These are phyloP conservation scores for Candida sp. DNA, from an alignment of 1,139 yeast genomes.

Conservation along the genomic window DNA sequence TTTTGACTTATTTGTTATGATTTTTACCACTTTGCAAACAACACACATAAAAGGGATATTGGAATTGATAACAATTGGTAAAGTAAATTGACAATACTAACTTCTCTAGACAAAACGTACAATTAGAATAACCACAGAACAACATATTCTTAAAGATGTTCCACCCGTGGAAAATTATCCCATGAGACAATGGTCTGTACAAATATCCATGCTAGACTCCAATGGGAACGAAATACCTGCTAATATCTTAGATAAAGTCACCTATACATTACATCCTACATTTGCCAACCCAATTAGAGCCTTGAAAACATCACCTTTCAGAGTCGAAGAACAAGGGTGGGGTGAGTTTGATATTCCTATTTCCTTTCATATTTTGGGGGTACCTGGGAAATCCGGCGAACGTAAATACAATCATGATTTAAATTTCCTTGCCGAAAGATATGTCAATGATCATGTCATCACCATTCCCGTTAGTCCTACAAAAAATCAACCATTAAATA, in stretches of 20 bases:
- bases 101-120: slow-evolving; percentile 67
- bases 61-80: too few relatives aligned
- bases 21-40: neutral
- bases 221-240: slow-evolving; percentile 87
- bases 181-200: slow-evolving; percentile 92
- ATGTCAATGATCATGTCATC: slow-evolving; percentile 74
- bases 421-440: slow-evolving; percentile 76
- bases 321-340: slow-evolving; percentile 95
- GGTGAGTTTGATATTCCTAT: slow-evolving; percentile 95
- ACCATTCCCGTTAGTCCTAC: slow-evolving; percentile 60
- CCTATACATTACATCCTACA: slow-evolving; percentile 93
- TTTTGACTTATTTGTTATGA: neutral
- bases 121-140: slow-evolving; percentile 84
- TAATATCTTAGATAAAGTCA: slow-evolving; percentile 83
- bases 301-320: slow-evolving; percentile 83
- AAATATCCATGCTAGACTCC: slow-evolving; percentile 70
- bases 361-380: slow-evolving; percentile 62
- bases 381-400: slow-evolving; percentile 81
- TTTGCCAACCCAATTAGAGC: slow-evolving; percentile 85
- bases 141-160: slow-evolving; percentile 76
- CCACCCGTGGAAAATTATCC: slow-evolving; percentile 93
- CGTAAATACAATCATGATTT: slow-evolving; percentile 84
- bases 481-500: slow-evolving; percentile 65
- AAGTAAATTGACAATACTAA: neutral
- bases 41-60: neutral